Evolutionary conservation across 2,329 filamentous ascomycete species (phyloP).

Genomic region (Aspergillus thermomutatus): DNA sequence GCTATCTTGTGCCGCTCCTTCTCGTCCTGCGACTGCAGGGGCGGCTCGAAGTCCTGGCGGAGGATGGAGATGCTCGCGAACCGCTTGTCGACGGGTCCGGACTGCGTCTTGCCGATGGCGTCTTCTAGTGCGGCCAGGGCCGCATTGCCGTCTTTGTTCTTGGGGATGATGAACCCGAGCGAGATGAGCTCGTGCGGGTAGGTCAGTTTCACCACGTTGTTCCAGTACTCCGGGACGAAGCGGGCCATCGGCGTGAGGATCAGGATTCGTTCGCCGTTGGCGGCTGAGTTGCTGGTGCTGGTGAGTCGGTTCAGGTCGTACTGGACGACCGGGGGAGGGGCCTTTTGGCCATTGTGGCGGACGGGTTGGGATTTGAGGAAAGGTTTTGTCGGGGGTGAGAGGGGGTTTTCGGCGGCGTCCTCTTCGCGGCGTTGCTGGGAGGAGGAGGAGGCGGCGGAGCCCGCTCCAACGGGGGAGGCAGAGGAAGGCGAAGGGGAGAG

Average conservation of each 20-base stretch:
- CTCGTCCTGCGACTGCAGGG: slow-evolving; percentile 76
- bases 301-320: slow-evolving; percentile 97
- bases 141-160: slow-evolving; percentile 84
- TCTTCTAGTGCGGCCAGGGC: slow-evolving; percentile 81
- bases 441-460: slow-evolving; percentile 46
- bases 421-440: slow-evolving; percentile 50
- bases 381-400: slow-evolving; percentile 71
- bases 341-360: slow-evolving; percentile 46
- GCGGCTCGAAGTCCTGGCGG: slow-evolving; percentile 88
- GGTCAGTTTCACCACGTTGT: slow-evolving; percentile 76
- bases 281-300: slow-evolving; percentile 69
- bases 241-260: slow-evolving; percentile 89
- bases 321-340: slow-evolving; percentile 80
- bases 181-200: slow-evolving; percentile 96
- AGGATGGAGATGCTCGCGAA: slow-evolving; percentile 94
- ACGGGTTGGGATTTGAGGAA: slow-evolving; percentile 63
- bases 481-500: slow-evolving; percentile 46
- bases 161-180: slow-evolving; percentile 92
- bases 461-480: slow-evolving; percentile 44
- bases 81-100: slow-evolving; percentile 72
- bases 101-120: slow-evolving; percentile 81
- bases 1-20: slow-evolving; percentile 85
- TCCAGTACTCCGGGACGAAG: slow-evolving; percentile 95
- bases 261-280: slow-evolving; percentile 79
- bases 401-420: slow-evolving; percentile 63